Conservation (phyloP, 2,329 filamentous ascomycete genomes). For the Aplosporella prunicola region DNA sequence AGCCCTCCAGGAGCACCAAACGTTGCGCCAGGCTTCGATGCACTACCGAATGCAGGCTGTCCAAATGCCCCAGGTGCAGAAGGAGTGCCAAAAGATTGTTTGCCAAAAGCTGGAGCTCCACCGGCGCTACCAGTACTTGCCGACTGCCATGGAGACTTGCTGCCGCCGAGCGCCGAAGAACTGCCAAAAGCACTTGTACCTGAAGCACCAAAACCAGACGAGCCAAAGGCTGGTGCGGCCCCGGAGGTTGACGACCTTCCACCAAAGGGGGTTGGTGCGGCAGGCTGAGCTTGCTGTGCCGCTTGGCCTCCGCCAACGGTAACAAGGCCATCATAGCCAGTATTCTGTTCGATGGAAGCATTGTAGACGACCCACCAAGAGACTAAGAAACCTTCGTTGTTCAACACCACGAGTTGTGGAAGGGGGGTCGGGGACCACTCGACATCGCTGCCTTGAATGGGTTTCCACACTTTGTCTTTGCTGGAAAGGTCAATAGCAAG, state of each 20-base stretch:
- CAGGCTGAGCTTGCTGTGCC: conserved; percentile 14
- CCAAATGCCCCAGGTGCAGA: conserved; percentile 11
- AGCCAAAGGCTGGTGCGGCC: conserved; percentile 18
- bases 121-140: conserved; percentile 6
- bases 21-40: conserved; percentile 14
- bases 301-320: conserved; percentile 32
- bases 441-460: conserved; percentile 61
- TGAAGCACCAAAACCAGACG: conserved; percentile 19
- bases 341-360: conserved; percentile 68
- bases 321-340: conserved; percentile 62
- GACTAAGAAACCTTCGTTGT: conserved; percentile 75
- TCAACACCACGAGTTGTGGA: conserved; percentile 75
- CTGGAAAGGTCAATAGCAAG: conserved; percentile 75
- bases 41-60: conserved; percentile 18
- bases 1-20: conserved; percentile 18
- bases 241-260: conserved; percentile 12
- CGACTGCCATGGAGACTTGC: conserved; percentile 2
- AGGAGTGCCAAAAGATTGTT: conserved; percentile 16
- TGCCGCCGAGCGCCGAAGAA: conserved; percentile 3
- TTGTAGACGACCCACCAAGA: conserved; percentile 91
- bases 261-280: conserved; percentile 17
- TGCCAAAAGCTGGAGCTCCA: conserved; percentile 10
- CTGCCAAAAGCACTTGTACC: conserved; percentile 5
- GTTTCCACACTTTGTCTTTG: conserved; percentile 66
- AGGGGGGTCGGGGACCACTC: conserved; percentile 70